These are phyloP conservation scores for Potentilla sterilis DNA, from an alignment of 306 rosid species.

Conservation along the genomic window DNA sequence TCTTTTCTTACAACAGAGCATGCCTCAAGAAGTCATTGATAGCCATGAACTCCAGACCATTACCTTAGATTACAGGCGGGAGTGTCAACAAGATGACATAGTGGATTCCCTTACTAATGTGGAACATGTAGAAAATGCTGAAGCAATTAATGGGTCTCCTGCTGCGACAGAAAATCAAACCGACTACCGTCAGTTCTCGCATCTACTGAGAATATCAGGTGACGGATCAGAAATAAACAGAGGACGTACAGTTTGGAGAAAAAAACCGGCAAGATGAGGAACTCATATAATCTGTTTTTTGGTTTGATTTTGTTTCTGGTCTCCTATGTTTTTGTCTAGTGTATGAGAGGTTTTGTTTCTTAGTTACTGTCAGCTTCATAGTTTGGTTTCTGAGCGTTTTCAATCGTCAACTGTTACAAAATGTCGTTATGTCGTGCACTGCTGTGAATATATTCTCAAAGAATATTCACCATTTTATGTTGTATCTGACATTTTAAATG, in stretches of 20 bases:
- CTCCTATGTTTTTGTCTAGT: background rate
- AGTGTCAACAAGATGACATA: constrained; percentile 70
- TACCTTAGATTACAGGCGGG: constrained; percentile 93
- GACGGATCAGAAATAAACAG: constrained; percentile 84
- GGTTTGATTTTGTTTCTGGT: constrained; percentile 4
- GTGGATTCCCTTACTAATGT: constrained; percentile 80
- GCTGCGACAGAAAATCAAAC: constrained; percentile 28
- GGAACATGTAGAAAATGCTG: constrained; percentile 43
- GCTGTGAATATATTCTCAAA: background rate
- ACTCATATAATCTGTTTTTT: background rate
- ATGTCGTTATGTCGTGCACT: background rate
- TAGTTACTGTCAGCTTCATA: constrained; percentile 8
- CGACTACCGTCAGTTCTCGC: constrained; percentile 62
- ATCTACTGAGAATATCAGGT: constrained; percentile 65
- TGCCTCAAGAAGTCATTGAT: constrained; percentile 91
- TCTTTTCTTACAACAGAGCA: constrained; percentile 51
- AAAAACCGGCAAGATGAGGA: constrained; percentile 67
- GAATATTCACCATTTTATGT: constrained; percentile 5
- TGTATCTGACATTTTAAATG: constrained; percentile 11
- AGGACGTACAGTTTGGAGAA: constrained; percentile 90
- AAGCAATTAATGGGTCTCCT: constrained; percentile 53
- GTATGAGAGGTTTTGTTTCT: constrained; percentile 17
- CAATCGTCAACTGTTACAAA: background rate
- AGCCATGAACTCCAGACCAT: constrained; percentile 76
- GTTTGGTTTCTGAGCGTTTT: background rate